A percentile compares a stretch with the other conserved stretches of the same genome.
phyloP scores from a whole-genome alignment of 148 eudicot species.

The Amaranthus hypochondriacus region DNA sequence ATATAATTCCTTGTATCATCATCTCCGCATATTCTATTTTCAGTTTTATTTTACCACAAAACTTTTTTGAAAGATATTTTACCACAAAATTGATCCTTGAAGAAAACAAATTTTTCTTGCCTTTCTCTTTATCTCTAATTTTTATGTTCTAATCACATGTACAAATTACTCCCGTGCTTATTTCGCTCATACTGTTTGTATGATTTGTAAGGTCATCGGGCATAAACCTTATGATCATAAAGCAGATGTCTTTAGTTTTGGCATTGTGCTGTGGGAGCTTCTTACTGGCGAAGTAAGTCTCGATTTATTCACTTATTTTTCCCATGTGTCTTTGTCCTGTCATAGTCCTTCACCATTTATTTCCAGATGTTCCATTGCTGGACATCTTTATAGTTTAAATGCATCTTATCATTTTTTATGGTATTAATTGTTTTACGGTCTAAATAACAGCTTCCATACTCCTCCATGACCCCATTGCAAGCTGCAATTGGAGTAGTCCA shows the following conservation, averaged over 20 bases:
- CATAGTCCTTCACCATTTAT: neutral
- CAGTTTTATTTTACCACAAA: neutral
- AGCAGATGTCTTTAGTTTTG: conserved; percentile 76
- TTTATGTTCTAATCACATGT: neutral
- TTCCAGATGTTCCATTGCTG: neutral
- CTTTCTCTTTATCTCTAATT: neutral
- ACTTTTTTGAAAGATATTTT: too few species aligned
- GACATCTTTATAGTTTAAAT: neutral
- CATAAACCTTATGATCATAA: conserved; percentile 66
- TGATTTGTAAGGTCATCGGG: conserved; percentile 45
- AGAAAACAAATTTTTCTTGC: neutral
- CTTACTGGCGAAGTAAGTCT: conserved; percentile 61
- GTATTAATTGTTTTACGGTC: conserved; percentile 5
- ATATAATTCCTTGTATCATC: neutral
- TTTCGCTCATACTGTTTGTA: neutral
- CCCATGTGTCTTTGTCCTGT: neutral
- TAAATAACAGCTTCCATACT: conserved; percentile 53
- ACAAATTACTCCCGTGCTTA: neutral
- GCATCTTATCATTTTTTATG: neutral
- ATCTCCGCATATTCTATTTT: neutral
- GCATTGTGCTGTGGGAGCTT: conserved; percentile 75
- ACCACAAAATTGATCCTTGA: neutral
- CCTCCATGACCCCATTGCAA: conserved; percentile 57
- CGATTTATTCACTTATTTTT: neutral
- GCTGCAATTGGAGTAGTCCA: conserved; percentile 80